Evolutionary conservation across 257 asterid species (phyloP), one percentile per base, ranked within the genome.

Genomic region (Solanum paucissectum): DNA sequence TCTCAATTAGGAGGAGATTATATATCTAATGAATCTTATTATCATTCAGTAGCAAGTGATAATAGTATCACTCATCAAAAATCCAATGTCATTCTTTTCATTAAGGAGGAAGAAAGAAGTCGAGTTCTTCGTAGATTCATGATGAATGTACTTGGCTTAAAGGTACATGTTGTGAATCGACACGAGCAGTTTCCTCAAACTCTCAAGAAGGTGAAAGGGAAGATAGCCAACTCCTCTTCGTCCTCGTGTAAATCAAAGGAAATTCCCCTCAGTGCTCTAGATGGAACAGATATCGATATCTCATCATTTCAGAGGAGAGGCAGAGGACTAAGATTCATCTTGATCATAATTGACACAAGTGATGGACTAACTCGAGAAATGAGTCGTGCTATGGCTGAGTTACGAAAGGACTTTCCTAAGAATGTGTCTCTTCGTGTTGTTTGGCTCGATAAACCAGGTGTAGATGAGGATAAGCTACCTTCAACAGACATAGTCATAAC

Each of bases 21-120:
- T 60, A 9, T 60, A 60, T 60, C 29, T 23, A 60, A 25, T 23
- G 69, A 60, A 29, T 60, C 69, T 10, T 23, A 60, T 9, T 60
- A 60, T 60, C 69, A 60, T 21, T 84, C 91, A 0, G 91, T 90
- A 60, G 84, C 91, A 7, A 68, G 88, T 44, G 32, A 25, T 25
- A 89, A 29, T 16, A 68, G 75, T 29, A 29, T 68, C 37, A 68
- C 72, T 64, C 36, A 88, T 62, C 88, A 11, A 92, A 93, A 66
- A 27, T 91, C 98, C 11, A 95, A 74, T 44, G 94, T 93, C 33
- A 62, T 95, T 42, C 93, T 96, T 83, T 91, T 95, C 90, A 85
- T 93, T 46, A 90, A 88, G 62, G 91, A 91, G 73, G 85, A 86
- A n/a, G 91, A 93, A 82, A 91, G 98, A 85, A 87, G 95, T 68